Percentiles rank a stretch among this genome's conserved stretches.
These are phyloP conservation scores for Dalbergia oliveri DNA, from an alignment of 306 rosid species.

Conservation along the genomic window DNA sequence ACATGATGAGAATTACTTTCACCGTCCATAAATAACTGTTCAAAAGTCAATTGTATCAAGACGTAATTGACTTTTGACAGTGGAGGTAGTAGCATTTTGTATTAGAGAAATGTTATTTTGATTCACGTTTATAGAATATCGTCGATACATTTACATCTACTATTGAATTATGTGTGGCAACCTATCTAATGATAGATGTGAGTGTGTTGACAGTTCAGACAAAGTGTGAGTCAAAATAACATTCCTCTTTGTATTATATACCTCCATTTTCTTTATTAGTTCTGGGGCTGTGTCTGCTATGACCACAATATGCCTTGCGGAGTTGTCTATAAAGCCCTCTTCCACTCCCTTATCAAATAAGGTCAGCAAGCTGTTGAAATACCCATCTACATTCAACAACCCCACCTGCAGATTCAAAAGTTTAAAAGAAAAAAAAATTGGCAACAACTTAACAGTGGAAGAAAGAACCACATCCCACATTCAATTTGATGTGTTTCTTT, in stretches of 20 bases:
- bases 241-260: conserved; percentile 37
- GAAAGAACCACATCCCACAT: background rate
- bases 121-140: too few relatives aligned
- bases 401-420: conserved; percentile 64
- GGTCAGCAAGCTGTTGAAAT: conserved; percentile 66
- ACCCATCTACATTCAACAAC: conserved; percentile 73
- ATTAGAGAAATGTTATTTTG: too few relatives aligned
- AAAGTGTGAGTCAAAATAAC: too few relatives aligned
- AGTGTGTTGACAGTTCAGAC: too few relatives aligned
- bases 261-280: conserved; percentile 72
- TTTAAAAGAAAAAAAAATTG: background rate
- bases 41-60: too few relatives aligned
- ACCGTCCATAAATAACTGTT: too few relatives aligned
- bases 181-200: too few relatives aligned
- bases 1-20: background rate
- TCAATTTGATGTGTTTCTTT: background rate
- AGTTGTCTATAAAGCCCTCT: conserved; percentile 70
- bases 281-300: conserved; percentile 65
- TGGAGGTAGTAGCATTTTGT: conserved; percentile 25
- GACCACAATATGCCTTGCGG: conserved; percentile 71
- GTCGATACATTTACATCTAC: too few relatives aligned
- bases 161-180: too few relatives aligned
- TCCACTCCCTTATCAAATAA: conserved; percentile 78
- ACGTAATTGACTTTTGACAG: too few relatives aligned
- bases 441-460: background rate